Conservation (phyloP, 306 rosid genomes). For the Trichosanthes cucumerina region DNA sequence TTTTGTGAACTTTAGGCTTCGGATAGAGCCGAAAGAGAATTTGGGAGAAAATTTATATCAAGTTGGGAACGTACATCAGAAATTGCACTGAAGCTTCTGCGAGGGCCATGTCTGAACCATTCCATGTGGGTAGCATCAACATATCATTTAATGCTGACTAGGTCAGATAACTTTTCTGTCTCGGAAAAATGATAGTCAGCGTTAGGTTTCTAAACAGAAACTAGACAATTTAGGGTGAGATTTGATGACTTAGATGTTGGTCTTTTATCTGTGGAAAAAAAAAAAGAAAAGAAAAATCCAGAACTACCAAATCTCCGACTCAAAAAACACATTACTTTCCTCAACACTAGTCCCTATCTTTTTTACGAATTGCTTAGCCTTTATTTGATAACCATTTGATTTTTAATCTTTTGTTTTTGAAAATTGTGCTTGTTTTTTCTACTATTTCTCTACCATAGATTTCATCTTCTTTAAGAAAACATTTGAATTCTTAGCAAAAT, state of each 20-base stretch:
- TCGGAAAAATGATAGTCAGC: not conserved
- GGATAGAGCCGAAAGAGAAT: not conserved
- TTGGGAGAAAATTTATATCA: not conserved
- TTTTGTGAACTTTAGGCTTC: not conserved
- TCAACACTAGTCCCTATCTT: not conserved
- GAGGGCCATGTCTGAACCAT: constrained; percentile 11
- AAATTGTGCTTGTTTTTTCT: too few species aligned
- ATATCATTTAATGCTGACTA: constrained; percentile 10
- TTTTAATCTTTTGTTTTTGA: too few species aligned
- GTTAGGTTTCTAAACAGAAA: not conserved
- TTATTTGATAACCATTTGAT: too few species aligned
- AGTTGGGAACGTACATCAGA: not conserved
- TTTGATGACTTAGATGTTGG: too few species aligned
- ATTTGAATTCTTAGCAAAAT: too few species aligned
- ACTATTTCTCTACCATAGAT: too few species aligned
- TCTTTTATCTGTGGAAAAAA: not conserved
- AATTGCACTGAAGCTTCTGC: constrained; percentile 7
- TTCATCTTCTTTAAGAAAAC: too few species aligned
- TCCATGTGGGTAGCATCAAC: constrained; percentile 11
- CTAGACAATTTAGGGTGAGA: constrained; percentile 4
- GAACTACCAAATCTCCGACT: not conserved
- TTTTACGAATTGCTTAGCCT: too few species aligned
- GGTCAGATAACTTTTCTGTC: not conserved
- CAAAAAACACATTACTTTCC: not conserved
- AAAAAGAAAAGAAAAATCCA: not conserved